These are phyloP conservation scores for Hibiscus tridactylites DNA, from an alignment of 345 rosid species.

Conservation along the genomic window DNA sequence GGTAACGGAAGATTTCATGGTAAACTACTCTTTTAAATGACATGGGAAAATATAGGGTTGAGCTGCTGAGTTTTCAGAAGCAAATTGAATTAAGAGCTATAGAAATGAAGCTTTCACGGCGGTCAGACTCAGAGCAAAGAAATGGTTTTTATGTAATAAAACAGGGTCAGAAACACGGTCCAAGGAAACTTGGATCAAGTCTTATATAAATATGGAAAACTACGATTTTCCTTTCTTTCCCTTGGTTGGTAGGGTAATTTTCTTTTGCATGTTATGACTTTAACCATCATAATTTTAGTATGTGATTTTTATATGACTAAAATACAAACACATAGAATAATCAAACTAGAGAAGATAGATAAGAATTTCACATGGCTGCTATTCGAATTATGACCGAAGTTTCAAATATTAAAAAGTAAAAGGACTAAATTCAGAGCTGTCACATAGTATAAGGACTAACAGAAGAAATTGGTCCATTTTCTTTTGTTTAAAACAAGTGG, in stretches of 20 bases:
- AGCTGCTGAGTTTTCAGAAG: conserved; percentile 3
- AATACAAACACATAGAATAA: too few species aligned
- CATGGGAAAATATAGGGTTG: background rate
- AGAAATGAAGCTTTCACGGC: background rate
- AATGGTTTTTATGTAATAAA: background rate
- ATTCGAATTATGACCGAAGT: too few species aligned
- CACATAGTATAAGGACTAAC: too few species aligned
- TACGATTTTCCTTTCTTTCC: background rate
- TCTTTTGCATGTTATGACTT: background rate
- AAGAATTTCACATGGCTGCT: too few species aligned
- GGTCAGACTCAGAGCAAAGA: background rate
- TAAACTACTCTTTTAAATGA: conserved; percentile 13
- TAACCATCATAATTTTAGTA: too few species aligned
- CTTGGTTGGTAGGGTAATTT: background rate
- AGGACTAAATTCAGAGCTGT: too few species aligned
- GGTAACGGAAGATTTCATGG: conserved; percentile 14
- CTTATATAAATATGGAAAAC: background rate
- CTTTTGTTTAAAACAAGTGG: too few species aligned
- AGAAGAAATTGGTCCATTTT: too few species aligned
- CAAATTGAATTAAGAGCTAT: background rate
- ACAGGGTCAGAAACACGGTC: conserved; percentile 5
- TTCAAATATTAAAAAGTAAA: too few species aligned
- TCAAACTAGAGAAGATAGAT: too few species aligned
- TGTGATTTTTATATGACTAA: too few species aligned
- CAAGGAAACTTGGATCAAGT: background rate